phyloP scores from a whole-genome alignment of 495 filamentous ascomycete species.

The Tuber brumale region DNA sequence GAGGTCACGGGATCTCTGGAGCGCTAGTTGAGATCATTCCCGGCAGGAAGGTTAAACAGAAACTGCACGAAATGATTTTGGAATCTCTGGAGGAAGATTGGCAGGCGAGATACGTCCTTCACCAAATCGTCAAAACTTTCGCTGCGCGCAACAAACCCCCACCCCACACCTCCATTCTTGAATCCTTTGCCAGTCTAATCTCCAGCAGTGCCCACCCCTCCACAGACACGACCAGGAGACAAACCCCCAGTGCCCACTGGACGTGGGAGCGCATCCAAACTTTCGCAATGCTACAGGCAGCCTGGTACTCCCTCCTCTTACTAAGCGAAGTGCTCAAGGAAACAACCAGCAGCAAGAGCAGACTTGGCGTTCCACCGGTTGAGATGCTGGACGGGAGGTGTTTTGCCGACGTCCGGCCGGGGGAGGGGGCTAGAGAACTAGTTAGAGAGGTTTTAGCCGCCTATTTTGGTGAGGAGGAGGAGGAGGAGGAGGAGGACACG shows the following conservation, averaged over 20 bases:
- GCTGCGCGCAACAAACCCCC: slow-evolving; percentile 10
- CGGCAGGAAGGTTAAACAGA: neutral
- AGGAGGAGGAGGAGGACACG: neutral
- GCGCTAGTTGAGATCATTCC: neutral
- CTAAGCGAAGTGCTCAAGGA: slow-evolving; percentile 23
- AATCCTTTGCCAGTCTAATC: slow-evolving; percentile 12
- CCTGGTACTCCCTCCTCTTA: slow-evolving; percentile 36
- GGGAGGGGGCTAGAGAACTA: neutral
- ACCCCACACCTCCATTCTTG: slow-evolving; percentile 7
- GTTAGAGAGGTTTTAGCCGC: slow-evolving; percentile 6
- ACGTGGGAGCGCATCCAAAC: slow-evolving; percentile 33
- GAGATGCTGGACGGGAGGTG: slow-evolving; percentile 16
- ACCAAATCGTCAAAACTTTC: slow-evolving; percentile 6
- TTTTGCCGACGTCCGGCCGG: slow-evolving; percentile 7
- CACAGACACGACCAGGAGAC: too few species aligned
- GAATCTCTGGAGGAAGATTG: neutral
- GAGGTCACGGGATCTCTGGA: slow-evolving; percentile 26
- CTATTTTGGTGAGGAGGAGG: slow-evolving; percentile 9
- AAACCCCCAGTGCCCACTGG: slow-evolving; percentile 16
- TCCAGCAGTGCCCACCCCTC: neutral
- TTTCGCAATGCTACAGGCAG: slow-evolving; percentile 34
- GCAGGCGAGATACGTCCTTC: slow-evolving; percentile 4
- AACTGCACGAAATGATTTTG: neutral
- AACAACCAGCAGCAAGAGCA: neutral
- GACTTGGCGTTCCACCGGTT: neutral